Evolutionary conservation across 768 basidiomycete genomes (phyloP).

Genomic region (Rhizopogon sp.): DNA sequence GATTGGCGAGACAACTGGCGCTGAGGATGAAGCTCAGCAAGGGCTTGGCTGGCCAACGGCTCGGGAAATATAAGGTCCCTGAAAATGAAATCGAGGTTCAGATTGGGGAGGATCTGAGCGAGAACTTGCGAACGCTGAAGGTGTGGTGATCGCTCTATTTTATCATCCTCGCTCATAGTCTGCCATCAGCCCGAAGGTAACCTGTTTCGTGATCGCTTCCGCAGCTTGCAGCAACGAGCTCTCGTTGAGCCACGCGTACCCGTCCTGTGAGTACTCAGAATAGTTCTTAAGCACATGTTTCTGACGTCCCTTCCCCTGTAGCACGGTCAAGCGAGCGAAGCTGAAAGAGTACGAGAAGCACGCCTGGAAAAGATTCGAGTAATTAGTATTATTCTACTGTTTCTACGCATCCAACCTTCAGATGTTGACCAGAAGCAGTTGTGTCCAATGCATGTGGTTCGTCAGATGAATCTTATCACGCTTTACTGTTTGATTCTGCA

Average conservation of each 20-base stretch:
- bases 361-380: conserved; percentile 72
- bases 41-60: conserved; percentile 66
- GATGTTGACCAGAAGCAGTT: not conserved
- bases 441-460: not conserved
- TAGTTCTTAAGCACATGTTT: conserved; percentile 20
- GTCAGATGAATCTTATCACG: not conserved
- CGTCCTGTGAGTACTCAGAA: conserved; percentile 46
- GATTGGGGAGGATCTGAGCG: conserved; percentile 84
- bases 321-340: conserved; percentile 30
- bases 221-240: conserved; percentile 83
- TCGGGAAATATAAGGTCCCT: conserved; percentile 79
- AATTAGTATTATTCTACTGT: not conserved
- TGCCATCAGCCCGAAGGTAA: conserved; percentile 84
- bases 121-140: conserved; percentile 80
- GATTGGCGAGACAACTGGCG: conserved; percentile 34
- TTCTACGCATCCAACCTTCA: not conserved
- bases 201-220: conserved; percentile 83
- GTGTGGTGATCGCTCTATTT: conserved; percentile 33
- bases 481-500: not conserved
- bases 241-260: conserved; percentile 83
- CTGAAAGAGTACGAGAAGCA: conserved; percentile 73
- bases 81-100: conserved; percentile 75
- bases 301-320: conserved; percentile 3
- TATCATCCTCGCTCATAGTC: not conserved
- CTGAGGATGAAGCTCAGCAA: conserved; percentile 46